Percentiles rank a stretch among this genome's conserved stretches.
phyloP scores from a whole-genome alignment of 352 stramenopile genomes.

The Phytophthora citricola region DNA sequence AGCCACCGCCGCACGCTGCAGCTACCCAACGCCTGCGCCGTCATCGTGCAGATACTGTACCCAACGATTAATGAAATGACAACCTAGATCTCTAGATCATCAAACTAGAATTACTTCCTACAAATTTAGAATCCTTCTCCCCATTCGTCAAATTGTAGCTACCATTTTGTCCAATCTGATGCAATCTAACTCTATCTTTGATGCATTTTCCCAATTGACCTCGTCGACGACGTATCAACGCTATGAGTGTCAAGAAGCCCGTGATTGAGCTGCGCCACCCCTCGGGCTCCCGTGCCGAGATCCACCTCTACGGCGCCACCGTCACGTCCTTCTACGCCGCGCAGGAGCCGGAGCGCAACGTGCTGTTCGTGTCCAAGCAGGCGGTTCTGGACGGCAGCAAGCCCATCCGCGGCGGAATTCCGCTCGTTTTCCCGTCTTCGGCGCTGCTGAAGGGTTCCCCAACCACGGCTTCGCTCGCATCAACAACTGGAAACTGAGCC shows the following conservation, averaged over 20 bases:
- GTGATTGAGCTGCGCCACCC: conserved; percentile 66
- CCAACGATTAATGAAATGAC: background rate
- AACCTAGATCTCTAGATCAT: background rate
- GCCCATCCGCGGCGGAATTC: conserved; percentile 95
- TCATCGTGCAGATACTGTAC: background rate
- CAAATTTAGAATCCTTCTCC: background rate
- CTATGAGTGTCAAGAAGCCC: conserved; percentile 35
- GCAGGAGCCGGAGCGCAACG: conserved; percentile 76
- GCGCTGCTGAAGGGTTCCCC: conserved; percentile 81
- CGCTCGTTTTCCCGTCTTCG: conserved; percentile 97
- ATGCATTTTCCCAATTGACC: background rate
- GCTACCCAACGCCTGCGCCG: background rate
- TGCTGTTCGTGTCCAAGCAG: conserved; percentile 93
- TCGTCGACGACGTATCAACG: background rate
- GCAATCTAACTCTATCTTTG: background rate
- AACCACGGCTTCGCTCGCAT: conserved; percentile 95
- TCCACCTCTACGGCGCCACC: conserved; percentile 94
- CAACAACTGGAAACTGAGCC: conserved; percentile 65
- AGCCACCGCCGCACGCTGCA: conserved; percentile 28
- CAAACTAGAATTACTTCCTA: background rate
- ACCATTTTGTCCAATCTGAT: background rate
- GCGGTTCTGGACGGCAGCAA: conserved; percentile 93
- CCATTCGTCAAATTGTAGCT: background rate
- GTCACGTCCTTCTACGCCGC: conserved; percentile 88
- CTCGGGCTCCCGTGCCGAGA: conserved; percentile 71